Base-by-base conservation (phyloP, 2,329 filamentous ascomycete species). In the Aspergillus melleus region DNA sequence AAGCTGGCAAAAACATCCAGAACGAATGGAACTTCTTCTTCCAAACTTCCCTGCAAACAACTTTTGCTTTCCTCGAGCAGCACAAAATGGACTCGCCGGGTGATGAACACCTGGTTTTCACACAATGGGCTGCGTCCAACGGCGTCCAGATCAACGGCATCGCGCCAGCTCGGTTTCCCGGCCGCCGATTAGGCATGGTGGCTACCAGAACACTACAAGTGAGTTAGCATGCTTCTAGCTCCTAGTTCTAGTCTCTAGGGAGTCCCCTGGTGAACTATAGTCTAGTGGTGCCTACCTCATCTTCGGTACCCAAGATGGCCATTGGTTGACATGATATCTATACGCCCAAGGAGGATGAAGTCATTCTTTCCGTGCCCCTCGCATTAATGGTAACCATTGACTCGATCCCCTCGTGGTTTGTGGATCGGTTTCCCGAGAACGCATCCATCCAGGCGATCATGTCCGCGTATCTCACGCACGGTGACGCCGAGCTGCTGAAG, bases 161-260 rank as follows among this genome's bases (percentile, higher is more conserved):
- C 49, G 79, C 79, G 1, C 87, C 91, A 2, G 81, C 85, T 44
- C 79, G 78, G 52, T 86, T 96, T n/a, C 84, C 88, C 1, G 88
- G 87, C 2, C 83, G 89, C 58, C 91, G 92, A 47, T 84, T 94
- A 58, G 92, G 92, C 44, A 86, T 96, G 52, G 81, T 92, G 29
- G 88, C 91, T 8, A 87, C 85, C 14, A 82, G 83, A 44, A 77
- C 83, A 6, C 81, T 94, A 61, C 77, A 88, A 77, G 89, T 90
- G 50, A 58, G 61, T 59, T 53, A 44, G 10, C 46, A 44, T 50
- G 42, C 30, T 14, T 12, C 20, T 12, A 12, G 20, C 29, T 30
- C 26, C 30, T 26, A 20, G 26, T 9, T 29, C 20, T 20, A 32
- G 42, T 20, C 6, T 4, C 1, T 3, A 9, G 47, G 26, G 12